Evolutionary conservation across 1,284 basidiomycete genomes (phyloP).

Genomic region (Apiotrichum laibachii): DNA sequence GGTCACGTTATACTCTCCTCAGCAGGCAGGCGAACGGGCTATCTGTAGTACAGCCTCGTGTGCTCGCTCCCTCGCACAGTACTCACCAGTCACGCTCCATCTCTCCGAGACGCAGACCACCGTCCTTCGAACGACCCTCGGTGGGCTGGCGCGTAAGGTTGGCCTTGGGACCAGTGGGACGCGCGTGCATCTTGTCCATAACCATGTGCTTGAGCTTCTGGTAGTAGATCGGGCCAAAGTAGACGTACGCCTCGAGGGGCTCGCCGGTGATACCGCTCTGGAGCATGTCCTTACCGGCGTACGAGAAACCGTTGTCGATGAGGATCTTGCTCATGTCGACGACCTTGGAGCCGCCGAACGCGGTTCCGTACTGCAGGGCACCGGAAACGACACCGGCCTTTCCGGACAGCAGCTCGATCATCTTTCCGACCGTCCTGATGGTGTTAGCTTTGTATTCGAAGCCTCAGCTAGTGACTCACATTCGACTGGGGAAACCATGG

Average conservation of each 20-base stretch:
- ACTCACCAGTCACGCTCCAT: conserved; percentile 89
- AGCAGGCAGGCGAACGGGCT: too few species aligned
- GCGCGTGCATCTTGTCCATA: conserved; percentile 99
- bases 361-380: conserved; percentile 60
- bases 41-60: too few species aligned
- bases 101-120: conserved; percentile 93
- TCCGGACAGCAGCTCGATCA: conserved; percentile 97
- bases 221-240: conserved; percentile 98
- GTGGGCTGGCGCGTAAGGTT: conserved; percentile 97
- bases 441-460: too few species aligned
- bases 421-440: conserved; percentile 84
- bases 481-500: conserved; percentile 98
- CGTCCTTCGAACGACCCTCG: conserved; percentile 95
- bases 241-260: conserved; percentile 92
- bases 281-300: conserved; percentile 96
- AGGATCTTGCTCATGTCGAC: conserved; percentile 97
- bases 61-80: conserved; percentile 1
- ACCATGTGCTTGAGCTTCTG: conserved; percentile 85
- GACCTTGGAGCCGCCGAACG: conserved; percentile 98
- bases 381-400: conserved; percentile 60
- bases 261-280: conserved; percentile 98
- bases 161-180: conserved; percentile 91
- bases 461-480: conserved; percentile 42
- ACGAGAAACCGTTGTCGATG: conserved; percentile 93
- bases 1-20: too few species aligned